Percentiles rank a stretch among this genome's conserved stretches.
Evolutionary conservation across 208 protist genomes (phyloP).

Genomic region (Acanthamoeba culbertsoni): DNA sequence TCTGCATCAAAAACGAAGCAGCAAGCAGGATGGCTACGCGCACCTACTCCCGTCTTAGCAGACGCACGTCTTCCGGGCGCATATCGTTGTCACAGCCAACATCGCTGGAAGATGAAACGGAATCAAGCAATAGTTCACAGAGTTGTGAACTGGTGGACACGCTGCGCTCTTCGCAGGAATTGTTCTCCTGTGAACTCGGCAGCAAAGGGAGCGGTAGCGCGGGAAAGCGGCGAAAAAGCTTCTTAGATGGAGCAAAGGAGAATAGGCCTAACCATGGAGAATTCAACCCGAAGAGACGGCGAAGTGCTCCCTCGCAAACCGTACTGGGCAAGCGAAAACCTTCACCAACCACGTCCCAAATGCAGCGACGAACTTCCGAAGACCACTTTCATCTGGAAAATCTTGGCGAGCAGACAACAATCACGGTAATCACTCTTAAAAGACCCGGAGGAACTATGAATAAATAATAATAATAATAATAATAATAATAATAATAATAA

Average conservation of each 20-base stretch:
- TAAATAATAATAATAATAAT: too few species aligned
- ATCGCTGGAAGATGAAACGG: not conserved
- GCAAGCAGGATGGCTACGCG: not conserved
- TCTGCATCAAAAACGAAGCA: too few species aligned
- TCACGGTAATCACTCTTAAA: too few species aligned
- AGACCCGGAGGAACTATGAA: too few species aligned
- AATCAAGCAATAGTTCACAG: too few species aligned
- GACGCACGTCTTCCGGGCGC: not conserved
- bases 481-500: too few species aligned
- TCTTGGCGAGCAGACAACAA: not conserved
- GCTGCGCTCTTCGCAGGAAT: too few species aligned
- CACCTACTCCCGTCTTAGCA: not conserved
- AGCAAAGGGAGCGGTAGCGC: not conserved
- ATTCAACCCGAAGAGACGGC: not conserved
- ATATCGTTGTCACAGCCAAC: not conserved
- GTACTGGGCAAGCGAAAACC: not conserved
- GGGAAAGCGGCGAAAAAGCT: not conserved
- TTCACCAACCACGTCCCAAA: not conserved
- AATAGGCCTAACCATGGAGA: not conserved
- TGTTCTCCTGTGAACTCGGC: not conserved
- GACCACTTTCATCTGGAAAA: slow-evolving; percentile 21
- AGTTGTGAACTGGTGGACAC: too few species aligned
- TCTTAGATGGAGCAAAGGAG: not conserved
- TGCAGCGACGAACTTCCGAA: not conserved
- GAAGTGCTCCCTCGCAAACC: not conserved